Base-by-base conservation (phyloP, 2,329 filamentous ascomycete species). In the Dendrostoma leiphaemia region DNA sequence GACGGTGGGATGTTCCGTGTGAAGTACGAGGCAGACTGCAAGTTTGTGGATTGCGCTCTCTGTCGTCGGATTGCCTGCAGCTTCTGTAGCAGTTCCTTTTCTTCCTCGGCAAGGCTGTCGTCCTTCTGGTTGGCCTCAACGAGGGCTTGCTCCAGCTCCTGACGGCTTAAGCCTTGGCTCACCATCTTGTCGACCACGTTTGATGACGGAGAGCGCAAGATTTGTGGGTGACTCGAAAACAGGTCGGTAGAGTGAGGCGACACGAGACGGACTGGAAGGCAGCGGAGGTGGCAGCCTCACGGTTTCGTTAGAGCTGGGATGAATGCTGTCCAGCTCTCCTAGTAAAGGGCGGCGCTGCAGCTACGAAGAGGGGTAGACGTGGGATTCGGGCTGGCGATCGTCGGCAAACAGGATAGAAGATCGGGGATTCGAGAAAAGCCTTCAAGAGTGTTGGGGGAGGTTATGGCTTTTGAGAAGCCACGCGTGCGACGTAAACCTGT, bases 391-490 rank as follows among this genome's bases (percentile, higher is more conserved):
- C 29, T 13, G 24, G 26, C 29, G 53, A 51, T 51, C 53, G 53
- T 34, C 48, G 31, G 31, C 48, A 55, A 55, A 51, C 41, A 51
- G 48, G 43, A 12, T 23, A 31, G 35, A 31, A 8, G 24, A 40
- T 54, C 51, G 47, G 31, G n/a, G 31, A 32, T 12, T 46, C 53
- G 29, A 51, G 48, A n/a, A n/a, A n/a, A n/a, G 43, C 48, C 26
- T 24, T 47, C 17, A 23, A 55, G n/a, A 34, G 10, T 32, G 48
- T 37, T 41, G 48, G 53, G 46, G 53, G 31, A 28, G 21, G 41
- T 32, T 32, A 31, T 48, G 38, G 34, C 45, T 55, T 55, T 51
- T 51, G 48, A 51, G 31, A 51, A 46, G 34, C 48, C 41, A 51
- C 35, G 31, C 31, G 38, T 51, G 53, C 43, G 48, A 32, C 32